A percentile compares a stretch with the other conserved stretches of the same genome.
Evolutionary conservation across 768 basidiomycete genomes (phyloP).

Genomic region (Ephemerocybe angulata): DNA sequence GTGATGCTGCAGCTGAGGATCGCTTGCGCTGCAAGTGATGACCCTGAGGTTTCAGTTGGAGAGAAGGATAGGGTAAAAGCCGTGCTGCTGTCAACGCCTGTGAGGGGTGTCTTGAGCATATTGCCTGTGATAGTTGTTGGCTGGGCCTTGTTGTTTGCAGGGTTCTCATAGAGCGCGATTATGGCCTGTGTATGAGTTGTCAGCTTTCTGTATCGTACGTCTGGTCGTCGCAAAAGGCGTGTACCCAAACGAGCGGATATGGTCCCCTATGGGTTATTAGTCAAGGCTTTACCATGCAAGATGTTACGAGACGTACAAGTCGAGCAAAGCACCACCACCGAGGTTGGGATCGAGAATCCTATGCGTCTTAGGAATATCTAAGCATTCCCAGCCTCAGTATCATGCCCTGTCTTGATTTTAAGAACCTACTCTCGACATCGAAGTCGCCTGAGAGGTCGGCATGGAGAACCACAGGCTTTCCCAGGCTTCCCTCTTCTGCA

Average conservation of each 20-base stretch:
- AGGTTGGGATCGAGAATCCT: constrained; percentile 75
- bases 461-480: constrained; percentile 60
- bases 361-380: constrained; percentile 66
- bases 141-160: constrained; percentile 55
- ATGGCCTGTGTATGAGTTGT: constrained; percentile 49
- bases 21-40: constrained; percentile 63
- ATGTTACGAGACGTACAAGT: constrained; percentile 80
- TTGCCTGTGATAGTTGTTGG: constrained; percentile 62
- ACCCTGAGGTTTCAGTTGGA: constrained; percentile 31
- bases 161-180: constrained; percentile 74
- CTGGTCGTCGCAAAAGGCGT: constrained; percentile 13
- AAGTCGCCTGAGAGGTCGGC: constrained; percentile 79
- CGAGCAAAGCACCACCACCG: constrained; percentile 81
- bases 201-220: neutral
- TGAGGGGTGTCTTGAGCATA: constrained; percentile 75
- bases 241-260: constrained; percentile 77
- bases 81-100: constrained; percentile 76
- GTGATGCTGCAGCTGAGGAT: constrained; percentile 69
- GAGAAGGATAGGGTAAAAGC: constrained; percentile 70
- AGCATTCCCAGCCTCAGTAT: neutral
- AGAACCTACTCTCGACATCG: constrained; percentile 49
- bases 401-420: neutral
- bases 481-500: constrained; percentile 59
- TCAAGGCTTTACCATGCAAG: too few relatives aligned
- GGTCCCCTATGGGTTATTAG: constrained; percentile 55